Base-by-base conservation (phyloP, 2,329 filamentous ascomycete genomes). In the Botrytis cinerea region DNA sequence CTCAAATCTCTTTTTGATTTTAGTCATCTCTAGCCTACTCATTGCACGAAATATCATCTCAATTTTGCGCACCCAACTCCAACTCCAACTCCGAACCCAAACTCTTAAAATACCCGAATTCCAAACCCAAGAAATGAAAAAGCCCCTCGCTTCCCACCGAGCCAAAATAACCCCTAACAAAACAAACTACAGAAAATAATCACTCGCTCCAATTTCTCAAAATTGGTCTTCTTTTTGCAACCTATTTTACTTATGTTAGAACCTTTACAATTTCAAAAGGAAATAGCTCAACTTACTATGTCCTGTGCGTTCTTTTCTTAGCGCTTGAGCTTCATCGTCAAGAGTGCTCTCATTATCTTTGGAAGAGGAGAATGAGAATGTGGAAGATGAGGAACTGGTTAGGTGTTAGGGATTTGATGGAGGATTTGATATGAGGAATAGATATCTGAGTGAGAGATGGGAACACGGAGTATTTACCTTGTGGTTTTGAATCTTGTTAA, bases 141-240 rank as follows among this genome's bases (percentile, higher is more conserved):
- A 28, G 4, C 2, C 7, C 3, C 46, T 25, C 20, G 25, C 8
- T 48, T 48, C 20, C 22, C 4, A 22, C 46, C 46, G 3, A 25
- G 12, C 25, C 3, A 48, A 48, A 12, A 48, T 2, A 4, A 48
- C 1, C 51, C 6, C n/a, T 28, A 57, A 57, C 51, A 57, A 18
- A 57, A 57, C 14, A 57, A 57, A 57, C 51, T 57, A 57, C 51
- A 57, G 51, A 57, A 57, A 57, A 57, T 57, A 57, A 57, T 57
- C 1, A 57, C 51, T 57, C n/a, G 16, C 51, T 28, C 51, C n/a
- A 57, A 32, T 28, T 57, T 57, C 51, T 57, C 51, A 14, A 57
- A 2, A n/a, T 57, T 28, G 18, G n/a, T 28, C n/a, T 57, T 57
- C 51, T 57, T 57, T 7, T 57, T 32, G 51, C 51, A 57, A 32